A percentile compares a stretch with the other conserved stretches of the same genome.
phyloP scores from a whole-genome alignment of 179 eudicot genomes.

The Actinidia chinensis region DNA sequence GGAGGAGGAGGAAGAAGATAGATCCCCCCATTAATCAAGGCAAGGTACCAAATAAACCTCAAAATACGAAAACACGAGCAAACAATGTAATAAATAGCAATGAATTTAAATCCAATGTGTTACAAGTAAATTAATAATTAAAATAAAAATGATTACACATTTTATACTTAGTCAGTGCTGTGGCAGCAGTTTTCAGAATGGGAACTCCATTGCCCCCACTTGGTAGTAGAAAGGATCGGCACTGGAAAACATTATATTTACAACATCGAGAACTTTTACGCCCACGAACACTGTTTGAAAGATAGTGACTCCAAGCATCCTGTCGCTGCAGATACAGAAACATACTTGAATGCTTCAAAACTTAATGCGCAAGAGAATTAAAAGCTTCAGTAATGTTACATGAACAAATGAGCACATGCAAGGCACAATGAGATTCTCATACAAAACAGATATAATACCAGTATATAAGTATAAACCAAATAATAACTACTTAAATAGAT shows the following conservation, averaged over 20 bases:
- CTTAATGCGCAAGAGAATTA: neutral
- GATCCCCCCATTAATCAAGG: neutral
- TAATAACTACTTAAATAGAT: neutral
- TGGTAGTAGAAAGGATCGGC: conserved; percentile 55
- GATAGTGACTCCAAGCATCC: conserved; percentile 50
- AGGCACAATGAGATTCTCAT: neutral
- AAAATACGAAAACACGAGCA: neutral
- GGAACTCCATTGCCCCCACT: conserved; percentile 46
- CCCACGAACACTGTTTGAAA: conserved; percentile 26
- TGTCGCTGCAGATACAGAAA: conserved; percentile 41
- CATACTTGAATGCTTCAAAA: conserved; percentile 14
- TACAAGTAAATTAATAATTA: neutral
- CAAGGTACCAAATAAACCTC: neutral
- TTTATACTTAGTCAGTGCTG: conserved; percentile 53
- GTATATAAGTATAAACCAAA: neutral
- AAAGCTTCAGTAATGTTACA: neutral
- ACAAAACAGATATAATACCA: neutral
- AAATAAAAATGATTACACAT: neutral
- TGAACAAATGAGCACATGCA: neutral
- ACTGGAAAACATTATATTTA: conserved; percentile 39
- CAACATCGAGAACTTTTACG: conserved; percentile 29
- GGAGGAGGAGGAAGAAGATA: no score
- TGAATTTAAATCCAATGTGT: no score
- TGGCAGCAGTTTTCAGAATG: conserved; percentile 40
- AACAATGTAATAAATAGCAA: neutral